These are phyloP conservation scores for Avicennia marina DNA, from an alignment of 257 asterid genomes.

Conservation along the genomic window DNA sequence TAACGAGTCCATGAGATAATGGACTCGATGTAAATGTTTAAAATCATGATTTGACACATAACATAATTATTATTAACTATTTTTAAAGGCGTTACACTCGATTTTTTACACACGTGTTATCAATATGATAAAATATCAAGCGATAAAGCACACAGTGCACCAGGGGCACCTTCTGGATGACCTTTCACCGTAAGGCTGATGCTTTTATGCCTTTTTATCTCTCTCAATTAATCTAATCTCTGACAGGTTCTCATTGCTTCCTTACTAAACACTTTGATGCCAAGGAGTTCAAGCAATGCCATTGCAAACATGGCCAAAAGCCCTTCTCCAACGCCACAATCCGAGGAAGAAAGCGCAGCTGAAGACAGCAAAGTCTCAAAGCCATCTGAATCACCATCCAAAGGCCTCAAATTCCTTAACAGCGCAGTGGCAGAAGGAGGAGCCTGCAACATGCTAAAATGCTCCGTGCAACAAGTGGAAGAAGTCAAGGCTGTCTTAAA, in stretches of 20 bases:
- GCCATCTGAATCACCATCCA: conserved; percentile 17
- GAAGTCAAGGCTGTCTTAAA: conserved; percentile 71
- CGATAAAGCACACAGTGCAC: too few species aligned
- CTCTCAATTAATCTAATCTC: too few species aligned
- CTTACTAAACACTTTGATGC: conserved; percentile 30
- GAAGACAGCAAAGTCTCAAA: background rate
- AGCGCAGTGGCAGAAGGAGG: conserved; percentile 35
- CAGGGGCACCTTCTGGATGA: too few species aligned
- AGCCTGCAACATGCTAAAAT: conserved; percentile 24
- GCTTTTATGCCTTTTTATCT: too few species aligned
- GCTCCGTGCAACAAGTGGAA: conserved; percentile 65
- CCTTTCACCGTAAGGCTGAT: too few species aligned
- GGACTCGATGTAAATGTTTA: background rate
- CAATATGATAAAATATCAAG: too few species aligned
- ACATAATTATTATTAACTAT: too few species aligned
- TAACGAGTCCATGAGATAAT: too few species aligned
- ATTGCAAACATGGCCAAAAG: conserved; percentile 39
- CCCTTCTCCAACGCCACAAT: conserved; percentile 30
- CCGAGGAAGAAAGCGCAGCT: background rate
- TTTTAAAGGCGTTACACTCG: too few species aligned
- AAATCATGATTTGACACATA: too few species aligned
- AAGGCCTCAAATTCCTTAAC: conserved; percentile 50
- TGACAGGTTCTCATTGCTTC: conserved; percentile 48
- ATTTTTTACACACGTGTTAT: too few species aligned
- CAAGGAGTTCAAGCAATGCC: conserved; percentile 46